A percentile compares a stretch with the other conserved stretches of the same genome.
Conservation (phyloP, 2,329 filamentous ascomycete species). For the Rosellinia necatrix region DNA sequence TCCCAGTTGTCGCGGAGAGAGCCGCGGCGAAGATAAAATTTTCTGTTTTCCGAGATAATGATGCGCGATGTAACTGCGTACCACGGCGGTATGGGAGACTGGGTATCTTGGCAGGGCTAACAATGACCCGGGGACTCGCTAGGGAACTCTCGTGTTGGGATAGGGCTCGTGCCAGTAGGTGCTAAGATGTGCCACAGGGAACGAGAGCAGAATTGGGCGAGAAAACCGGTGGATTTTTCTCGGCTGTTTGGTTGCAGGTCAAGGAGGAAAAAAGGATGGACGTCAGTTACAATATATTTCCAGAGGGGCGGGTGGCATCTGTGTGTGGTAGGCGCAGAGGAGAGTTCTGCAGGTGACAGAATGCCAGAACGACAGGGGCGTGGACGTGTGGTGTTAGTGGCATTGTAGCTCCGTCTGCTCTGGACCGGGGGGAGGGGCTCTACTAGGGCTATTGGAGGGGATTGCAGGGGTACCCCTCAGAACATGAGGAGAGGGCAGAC, state of each 20-base stretch:
- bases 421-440: conserved; percentile 4
- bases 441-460: conserved; percentile 13
- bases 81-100: conserved; percentile 4
- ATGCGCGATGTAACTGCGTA: conserved; percentile 21
- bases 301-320: conserved; percentile 27
- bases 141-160: background rate
- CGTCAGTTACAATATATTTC: conserved; percentile 30
- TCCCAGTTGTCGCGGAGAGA: background rate
- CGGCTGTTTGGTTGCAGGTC: conserved; percentile 5
- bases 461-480: conserved; percentile 20
- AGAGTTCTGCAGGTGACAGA: conserved; percentile 25
- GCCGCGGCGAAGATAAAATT: background rate
- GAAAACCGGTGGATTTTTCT: conserved; percentile 1
- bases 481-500: conserved; percentile 1
- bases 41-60: background rate
- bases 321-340: conserved; percentile 20
- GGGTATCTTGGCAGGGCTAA: conserved; percentile 3
- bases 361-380: conserved; percentile 16
- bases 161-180: background rate
- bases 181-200: background rate
- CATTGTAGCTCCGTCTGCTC: conserved; percentile 8
- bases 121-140: background rate
- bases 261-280: conserved; percentile 26
- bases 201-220: background rate
- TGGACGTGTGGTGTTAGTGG: conserved; percentile 19